Evolutionary conservation across 768 basidiomycete species (phyloP).

Genomic region (Tubosaeta sp.): DNA sequence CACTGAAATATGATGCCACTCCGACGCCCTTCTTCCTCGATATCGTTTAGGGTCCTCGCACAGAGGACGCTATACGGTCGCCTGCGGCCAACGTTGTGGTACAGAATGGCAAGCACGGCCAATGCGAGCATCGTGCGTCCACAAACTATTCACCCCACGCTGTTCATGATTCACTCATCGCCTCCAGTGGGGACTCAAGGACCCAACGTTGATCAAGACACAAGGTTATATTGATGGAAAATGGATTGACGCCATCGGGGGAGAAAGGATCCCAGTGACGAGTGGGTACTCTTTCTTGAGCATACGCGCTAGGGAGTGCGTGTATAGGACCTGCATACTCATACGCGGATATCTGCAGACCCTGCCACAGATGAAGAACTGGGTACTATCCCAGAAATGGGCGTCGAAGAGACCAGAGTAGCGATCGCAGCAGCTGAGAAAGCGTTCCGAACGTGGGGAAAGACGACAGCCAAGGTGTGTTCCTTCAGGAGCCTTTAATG

Average conservation of each 20-base stretch:
- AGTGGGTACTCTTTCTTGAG: conserved; percentile 46
- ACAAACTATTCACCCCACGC: neutral
- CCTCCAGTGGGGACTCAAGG: conserved; percentile 68
- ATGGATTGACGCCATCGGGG: conserved; percentile 78
- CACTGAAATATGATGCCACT: conserved; percentile 11
- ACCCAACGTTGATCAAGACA: conserved; percentile 66
- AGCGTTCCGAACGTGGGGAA: conserved; percentile 84
- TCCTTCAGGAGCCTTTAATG: neutral
- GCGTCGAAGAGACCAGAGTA: conserved; percentile 71
- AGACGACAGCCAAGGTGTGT: conserved; percentile 79
- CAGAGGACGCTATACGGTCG: conserved; percentile 8
- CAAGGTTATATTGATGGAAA: conserved; percentile 81
- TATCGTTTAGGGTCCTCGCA: conserved; percentile 19
- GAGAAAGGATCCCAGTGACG: conserved; percentile 66
- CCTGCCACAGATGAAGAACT: conserved; percentile 83
- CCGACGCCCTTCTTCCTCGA: conserved; percentile 11
- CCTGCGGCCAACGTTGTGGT: conserved; percentile 14
- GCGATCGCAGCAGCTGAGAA: conserved; percentile 79
- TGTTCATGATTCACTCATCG: neutral
- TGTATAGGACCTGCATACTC: neutral
- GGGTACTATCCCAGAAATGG: conserved; percentile 89
- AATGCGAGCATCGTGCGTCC: conserved; percentile 32
- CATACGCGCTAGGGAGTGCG: neutral
- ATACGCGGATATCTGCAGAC: conserved; percentile 44
- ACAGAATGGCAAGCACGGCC: conserved; percentile 56